phyloP scores from a whole-genome alignment of 202 grass and related monocot species.

The Schoenoplectus triqueter region DNA sequence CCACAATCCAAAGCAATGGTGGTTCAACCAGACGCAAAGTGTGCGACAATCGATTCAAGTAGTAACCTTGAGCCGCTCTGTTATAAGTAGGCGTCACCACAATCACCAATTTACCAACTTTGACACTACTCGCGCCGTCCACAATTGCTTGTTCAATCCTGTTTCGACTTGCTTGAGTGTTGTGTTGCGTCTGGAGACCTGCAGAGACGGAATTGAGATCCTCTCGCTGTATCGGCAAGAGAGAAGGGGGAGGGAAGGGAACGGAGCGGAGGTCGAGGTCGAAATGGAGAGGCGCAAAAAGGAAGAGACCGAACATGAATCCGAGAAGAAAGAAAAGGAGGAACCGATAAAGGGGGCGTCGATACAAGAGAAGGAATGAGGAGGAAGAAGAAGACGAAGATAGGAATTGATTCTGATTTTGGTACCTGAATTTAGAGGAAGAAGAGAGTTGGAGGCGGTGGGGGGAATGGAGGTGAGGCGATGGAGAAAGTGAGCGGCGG shows the following conservation, averaged over 20 bases:
- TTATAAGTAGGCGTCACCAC: conserved; percentile 61
- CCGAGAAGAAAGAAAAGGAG: conserved; percentile 63
- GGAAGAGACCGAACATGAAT: conserved; percentile 56
- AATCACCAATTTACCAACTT: conserved; percentile 48
- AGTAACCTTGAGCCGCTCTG: conserved; percentile 58
- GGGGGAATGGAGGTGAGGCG: background rate
- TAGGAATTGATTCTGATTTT: conserved; percentile 16
- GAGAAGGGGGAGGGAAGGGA: conserved; percentile 9
- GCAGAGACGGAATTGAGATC: background rate
- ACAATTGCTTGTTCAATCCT: conserved; percentile 6
- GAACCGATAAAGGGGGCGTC: conserved; percentile 37
- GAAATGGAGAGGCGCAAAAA: conserved; percentile 52
- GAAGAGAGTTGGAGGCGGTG: conserved; percentile 17
- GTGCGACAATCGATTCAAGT: conserved; percentile 67
- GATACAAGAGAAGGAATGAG: background rate
- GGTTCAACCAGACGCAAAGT: conserved; percentile 59
- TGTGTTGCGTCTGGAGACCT: background rate
- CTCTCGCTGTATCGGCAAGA: background rate
- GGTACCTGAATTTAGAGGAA: conserved; percentile 27
- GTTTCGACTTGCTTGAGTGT: background rate
- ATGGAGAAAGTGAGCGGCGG: conserved; percentile 10
- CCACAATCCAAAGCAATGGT: conserved; percentile 75
- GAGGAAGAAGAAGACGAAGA: background rate
- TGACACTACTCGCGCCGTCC: background rate
- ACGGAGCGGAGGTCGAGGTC: conserved; percentile 42